Conservation (phyloP, 176 grass and related monocot genomes). For the Panicum miliaceum region DNA sequence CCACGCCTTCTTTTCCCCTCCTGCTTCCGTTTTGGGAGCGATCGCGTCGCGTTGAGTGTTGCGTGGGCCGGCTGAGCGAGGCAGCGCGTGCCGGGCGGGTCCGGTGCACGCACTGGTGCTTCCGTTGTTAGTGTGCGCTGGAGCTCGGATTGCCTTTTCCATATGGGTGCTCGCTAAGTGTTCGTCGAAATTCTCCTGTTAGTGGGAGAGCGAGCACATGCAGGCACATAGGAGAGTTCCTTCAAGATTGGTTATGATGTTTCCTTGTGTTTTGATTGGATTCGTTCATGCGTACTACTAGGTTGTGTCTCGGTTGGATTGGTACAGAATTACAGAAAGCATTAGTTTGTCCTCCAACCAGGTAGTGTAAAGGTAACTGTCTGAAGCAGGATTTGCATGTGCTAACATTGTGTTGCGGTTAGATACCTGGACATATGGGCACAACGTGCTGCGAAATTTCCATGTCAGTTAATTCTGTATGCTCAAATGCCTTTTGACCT, state of each 20-base stretch:
- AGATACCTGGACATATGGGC: background rate
- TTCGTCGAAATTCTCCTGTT: conserved; percentile 30
- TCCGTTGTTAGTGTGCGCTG: background rate
- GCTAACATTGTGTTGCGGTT: background rate
- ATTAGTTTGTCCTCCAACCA: background rate
- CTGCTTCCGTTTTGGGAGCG: background rate
- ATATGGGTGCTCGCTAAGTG: background rate
- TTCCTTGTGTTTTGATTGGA: background rate
- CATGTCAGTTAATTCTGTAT: background rate
- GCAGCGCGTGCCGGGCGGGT: background rate
- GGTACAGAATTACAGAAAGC: background rate
- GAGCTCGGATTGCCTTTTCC: background rate
- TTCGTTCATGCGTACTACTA: background rate
- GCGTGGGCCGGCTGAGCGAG: background rate
- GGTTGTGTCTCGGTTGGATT: background rate
- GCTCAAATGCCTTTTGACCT: background rate
- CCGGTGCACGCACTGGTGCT: background rate
- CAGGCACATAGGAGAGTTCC: background rate
- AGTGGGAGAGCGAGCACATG: background rate
- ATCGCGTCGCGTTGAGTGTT: background rate
- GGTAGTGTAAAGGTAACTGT: background rate
- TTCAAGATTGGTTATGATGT: background rate
- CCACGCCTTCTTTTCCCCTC: background rate
- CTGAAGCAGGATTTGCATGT: background rate
- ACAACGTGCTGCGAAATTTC: background rate